Percentiles rank a stretch among this genome's conserved stretches.
Evolutionary conservation across 257 asterid genomes (phyloP).

Genomic region (Echites panduratus): DNA sequence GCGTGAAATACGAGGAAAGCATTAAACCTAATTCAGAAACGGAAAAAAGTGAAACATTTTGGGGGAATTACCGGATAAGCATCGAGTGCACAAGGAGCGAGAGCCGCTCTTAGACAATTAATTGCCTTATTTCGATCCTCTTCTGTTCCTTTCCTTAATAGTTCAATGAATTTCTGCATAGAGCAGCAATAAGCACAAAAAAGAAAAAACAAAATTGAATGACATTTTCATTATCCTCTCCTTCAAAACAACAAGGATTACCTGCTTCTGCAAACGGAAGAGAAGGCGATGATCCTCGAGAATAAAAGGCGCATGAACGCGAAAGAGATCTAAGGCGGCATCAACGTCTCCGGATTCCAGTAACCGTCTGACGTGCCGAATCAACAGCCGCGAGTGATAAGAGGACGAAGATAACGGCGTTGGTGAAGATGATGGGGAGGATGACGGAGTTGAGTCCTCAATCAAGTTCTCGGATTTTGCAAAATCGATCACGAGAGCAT

Average conservation of each 20-base stretch:
- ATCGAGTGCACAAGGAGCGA: slow-evolving; percentile 93
- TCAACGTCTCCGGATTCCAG: slow-evolving; percentile 79
- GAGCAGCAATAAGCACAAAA: slow-evolving; percentile 3
- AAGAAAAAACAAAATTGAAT: no score
- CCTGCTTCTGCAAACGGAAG: slow-evolving; percentile 94
- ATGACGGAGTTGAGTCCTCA: slow-evolving; percentile 44
- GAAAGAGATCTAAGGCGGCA: slow-evolving; percentile 66
- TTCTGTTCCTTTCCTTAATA: slow-evolving; percentile 72
- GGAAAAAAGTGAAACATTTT: background rate
- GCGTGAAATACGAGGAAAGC: background rate
- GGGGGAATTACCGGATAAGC: slow-evolving; percentile 71
- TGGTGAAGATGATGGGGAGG: slow-evolving; percentile 31
- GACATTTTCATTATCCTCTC: background rate
- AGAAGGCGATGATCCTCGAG: slow-evolving; percentile 93
- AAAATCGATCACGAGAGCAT: slow-evolving; percentile 79
- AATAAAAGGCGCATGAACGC: slow-evolving; percentile 50
- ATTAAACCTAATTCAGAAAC: background rate
- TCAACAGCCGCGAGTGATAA: slow-evolving; percentile 71
- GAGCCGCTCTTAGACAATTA: slow-evolving; percentile 60
- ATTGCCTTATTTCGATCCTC: slow-evolving; percentile 83
- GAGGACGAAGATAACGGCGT: slow-evolving; percentile 45
- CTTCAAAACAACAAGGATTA: slow-evolving; percentile 5
- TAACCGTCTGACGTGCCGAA: slow-evolving; percentile 70
- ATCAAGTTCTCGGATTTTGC: slow-evolving; percentile 81
- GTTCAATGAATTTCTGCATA: slow-evolving; percentile 79